Evolutionary conservation across 768 basidiomycete species (phyloP).

Genomic region (Paxillus rubicundulus): DNA sequence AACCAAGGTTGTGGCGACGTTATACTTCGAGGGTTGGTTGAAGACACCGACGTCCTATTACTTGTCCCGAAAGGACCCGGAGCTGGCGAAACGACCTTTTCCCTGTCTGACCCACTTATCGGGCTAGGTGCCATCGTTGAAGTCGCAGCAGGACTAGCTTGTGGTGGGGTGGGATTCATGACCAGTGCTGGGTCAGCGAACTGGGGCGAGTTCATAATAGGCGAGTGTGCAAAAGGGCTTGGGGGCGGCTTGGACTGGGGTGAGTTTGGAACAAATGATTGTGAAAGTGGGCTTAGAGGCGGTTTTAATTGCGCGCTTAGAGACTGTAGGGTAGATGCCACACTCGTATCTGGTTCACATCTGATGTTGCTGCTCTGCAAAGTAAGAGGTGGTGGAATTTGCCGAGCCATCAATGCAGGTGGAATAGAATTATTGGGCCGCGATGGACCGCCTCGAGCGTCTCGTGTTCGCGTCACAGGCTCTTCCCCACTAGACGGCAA

Average conservation of each 20-base stretch:
- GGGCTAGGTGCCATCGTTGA: conserved; percentile 9
- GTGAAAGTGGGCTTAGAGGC: conserved; percentile 38
- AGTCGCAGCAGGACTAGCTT: conserved; percentile 12
- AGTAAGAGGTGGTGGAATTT: conserved; percentile 16
- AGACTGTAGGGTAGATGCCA: conserved; percentile 29
- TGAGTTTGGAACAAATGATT: conserved; percentile 13
- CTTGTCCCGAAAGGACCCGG: neutral
- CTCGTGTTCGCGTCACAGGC: conserved; percentile 10
- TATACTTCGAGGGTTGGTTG: conserved; percentile 7
- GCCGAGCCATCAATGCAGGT: conserved; percentile 20
- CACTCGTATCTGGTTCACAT: neutral
- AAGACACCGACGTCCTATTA: conserved; percentile 13
- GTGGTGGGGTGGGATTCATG: neutral
- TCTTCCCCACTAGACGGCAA: conserved; percentile 22
- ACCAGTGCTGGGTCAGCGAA: neutral
- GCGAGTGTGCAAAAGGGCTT: conserved; percentile 36
- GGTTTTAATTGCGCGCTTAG: conserved; percentile 21
- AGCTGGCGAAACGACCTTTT: conserved; percentile 20
- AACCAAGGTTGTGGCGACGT: conserved; percentile 14
- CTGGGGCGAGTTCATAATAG: conserved; percentile 7
- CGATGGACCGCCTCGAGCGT: neutral
- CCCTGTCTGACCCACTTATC: conserved; percentile 10
- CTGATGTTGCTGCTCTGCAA: conserved; percentile 7
- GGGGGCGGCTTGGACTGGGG: conserved; percentile 7
- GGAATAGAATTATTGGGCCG: conserved; percentile 16